Evolutionary conservation across 139 green algal species (phyloP), one percentile per base, ranked within the genome.

Genomic region (Micractinium sp.): DNA sequence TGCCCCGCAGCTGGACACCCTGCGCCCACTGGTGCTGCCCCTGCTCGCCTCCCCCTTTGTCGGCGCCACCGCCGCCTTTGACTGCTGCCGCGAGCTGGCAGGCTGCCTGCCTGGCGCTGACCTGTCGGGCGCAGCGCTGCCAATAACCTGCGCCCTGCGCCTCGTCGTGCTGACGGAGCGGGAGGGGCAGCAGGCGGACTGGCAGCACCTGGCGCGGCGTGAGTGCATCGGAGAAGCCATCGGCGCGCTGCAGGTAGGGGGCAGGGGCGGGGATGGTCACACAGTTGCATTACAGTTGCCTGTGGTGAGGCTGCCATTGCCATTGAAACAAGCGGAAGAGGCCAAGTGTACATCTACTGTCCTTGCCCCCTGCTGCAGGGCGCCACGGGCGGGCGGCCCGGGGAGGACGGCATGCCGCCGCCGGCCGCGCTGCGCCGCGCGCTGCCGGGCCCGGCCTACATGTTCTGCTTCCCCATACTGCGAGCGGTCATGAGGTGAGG

Each of bases 381-480:
- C 0, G 88, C 87, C 39, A 92, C 89, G 14, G 80, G 79, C 33
- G 88, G 85, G 41, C 16, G 85, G 66, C 82, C 82, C 27, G 66
- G 82, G 22, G 36, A 61, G 25, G 82, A 79, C 15, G 81, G 76
- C 56, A 27, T 13, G 74, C 63, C 47, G 56, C 31, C 35, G 79
- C 73, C 53, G 66, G 41, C 36, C 16, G 81, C 73, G 38, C 27
- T 63, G 87, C 67, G 38, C 29, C 86, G 81, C n/a, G 66, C 93
- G 25, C 89, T 98, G 80, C 88, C 93, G 0, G 89, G 87, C 13
- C 91, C 91, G n/a, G 89, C 93, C 41, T 98, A 97, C 85, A 91
- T 89, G 53, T 95, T 98, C 63, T 90, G 95, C 41, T 98, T 98
- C 91, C 95, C 97, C 1, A 90, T 98, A 14, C 82, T 98, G 39